Evolutionary conservation across 306 rosid species (phyloP).

Genomic region (Echinosophora koreensis): DNA sequence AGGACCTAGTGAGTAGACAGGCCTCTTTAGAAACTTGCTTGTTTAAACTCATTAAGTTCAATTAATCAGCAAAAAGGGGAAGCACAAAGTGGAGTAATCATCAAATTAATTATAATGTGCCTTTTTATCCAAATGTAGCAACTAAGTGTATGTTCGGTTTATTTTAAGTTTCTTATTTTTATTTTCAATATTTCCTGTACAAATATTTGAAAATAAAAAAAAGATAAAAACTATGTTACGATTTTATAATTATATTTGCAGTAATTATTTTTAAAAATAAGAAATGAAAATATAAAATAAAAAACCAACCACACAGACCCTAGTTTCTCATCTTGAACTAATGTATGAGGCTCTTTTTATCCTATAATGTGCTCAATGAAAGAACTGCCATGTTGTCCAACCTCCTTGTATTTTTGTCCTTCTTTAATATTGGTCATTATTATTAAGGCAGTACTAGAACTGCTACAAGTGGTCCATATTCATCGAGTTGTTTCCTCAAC

Average conservation of each 20-base stretch:
- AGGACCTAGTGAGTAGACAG: background rate
- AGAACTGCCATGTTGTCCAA: background rate
- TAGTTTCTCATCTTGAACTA: background rate
- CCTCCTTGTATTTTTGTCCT: slow-evolving; percentile 2
- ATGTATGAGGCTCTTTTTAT: background rate
- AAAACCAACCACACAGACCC: no score
- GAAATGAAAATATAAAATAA: no score
- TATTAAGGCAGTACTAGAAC: background rate
- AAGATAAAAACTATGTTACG: no score
- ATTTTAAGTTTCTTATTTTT: no score
- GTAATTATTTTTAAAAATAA: no score
- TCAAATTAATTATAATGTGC: no score
- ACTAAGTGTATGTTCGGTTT: no score
- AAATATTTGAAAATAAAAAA: no score
- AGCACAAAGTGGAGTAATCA: background rate
- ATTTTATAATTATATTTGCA: no score
- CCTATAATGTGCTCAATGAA: background rate
- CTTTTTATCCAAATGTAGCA: no score
- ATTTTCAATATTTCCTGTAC: no score
- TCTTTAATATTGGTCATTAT: slow-evolving; percentile 3
- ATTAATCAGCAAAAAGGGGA: background rate
- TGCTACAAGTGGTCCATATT: slow-evolving; percentile 29
- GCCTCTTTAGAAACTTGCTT: background rate
- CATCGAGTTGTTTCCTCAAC: slow-evolving; percentile 3
- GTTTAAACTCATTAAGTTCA: background rate